Evolutionary conservation across 352 stramenopile species (phyloP).

Genomic region (Globisporangium polare): DNA sequence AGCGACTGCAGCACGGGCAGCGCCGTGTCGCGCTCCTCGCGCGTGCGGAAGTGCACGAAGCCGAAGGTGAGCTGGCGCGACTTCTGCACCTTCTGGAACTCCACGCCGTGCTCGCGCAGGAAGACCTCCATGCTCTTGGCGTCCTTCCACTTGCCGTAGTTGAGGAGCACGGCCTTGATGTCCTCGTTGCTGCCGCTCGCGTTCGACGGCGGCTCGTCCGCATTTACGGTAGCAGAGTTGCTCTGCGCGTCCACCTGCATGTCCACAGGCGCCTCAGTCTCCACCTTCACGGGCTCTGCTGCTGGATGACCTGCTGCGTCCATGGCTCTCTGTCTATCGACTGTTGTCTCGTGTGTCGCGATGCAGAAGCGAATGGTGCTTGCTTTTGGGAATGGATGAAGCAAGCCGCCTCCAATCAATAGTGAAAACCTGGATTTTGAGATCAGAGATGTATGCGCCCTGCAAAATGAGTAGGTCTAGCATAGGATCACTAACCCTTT

Average conservation of each 20-base stretch:
- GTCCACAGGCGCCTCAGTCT: not conserved
- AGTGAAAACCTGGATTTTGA: not conserved
- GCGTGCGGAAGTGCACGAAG: slow-evolving; percentile 68
- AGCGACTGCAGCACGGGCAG: slow-evolving; percentile 44
- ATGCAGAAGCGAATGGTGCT: not conserved
- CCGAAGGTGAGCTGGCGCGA: slow-evolving; percentile 72
- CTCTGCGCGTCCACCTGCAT: not conserved
- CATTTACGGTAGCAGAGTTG: not conserved
- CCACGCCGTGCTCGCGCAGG: slow-evolving; percentile 39
- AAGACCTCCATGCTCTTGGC: slow-evolving; percentile 56
- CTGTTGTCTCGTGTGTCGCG: not conserved
- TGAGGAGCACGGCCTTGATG: slow-evolving; percentile 82
- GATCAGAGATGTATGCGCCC: not conserved
- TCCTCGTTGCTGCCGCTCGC: slow-evolving; percentile 42
- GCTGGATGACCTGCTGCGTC: not conserved
- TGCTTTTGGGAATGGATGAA: not conserved
- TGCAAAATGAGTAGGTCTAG: not conserved
- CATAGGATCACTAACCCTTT: not conserved
- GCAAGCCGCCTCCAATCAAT: slow-evolving; percentile 5
- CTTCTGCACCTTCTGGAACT: slow-evolving; percentile 78
- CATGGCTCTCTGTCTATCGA: not conserved
- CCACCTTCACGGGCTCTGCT: not conserved
- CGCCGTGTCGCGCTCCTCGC: slow-evolving; percentile 52
- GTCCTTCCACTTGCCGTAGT: slow-evolving; percentile 87
- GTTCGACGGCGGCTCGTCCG: slow-evolving; percentile 5